Evolutionary conservation across 2,329 filamentous ascomycete species (phyloP).

Genomic region (Aureobasidium sp.): DNA sequence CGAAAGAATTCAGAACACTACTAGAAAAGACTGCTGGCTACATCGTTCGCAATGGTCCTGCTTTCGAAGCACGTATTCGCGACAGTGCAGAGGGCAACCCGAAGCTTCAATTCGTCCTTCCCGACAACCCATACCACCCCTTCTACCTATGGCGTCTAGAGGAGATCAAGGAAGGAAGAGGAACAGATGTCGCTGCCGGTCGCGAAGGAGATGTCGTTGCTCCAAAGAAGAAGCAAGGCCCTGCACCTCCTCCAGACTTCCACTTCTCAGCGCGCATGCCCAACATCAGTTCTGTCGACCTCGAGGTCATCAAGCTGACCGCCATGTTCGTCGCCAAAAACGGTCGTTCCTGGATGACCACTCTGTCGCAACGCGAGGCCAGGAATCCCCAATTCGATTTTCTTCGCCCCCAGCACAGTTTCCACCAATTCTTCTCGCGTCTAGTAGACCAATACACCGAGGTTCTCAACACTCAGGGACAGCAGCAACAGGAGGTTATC

Average conservation of each 20-base stretch:
- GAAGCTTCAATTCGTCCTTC: conserved; percentile 84
- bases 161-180: conserved; percentile 77
- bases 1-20: conserved; percentile 69
- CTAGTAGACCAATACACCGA: conserved; percentile 90
- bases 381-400: conserved; percentile 96
- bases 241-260: conserved; percentile 77
- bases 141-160: conserved; percentile 88
- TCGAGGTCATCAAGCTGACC: conserved; percentile 65
- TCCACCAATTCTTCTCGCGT: conserved; percentile 91
- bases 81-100: conserved; percentile 75
- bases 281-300: conserved; percentile 89
- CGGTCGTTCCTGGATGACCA: conserved; percentile 84
- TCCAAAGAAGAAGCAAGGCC: conserved; percentile 63
- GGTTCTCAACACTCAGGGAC: conserved; percentile 60
- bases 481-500: conserved; percentile 63
- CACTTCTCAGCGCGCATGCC: conserved; percentile 95
- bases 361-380: conserved; percentile 77
- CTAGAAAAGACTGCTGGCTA: conserved; percentile 95
- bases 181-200: conserved; percentile 69
- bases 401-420: conserved; percentile 85
- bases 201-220: conserved; percentile 55
- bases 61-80: conserved; percentile 76
- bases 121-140: conserved; percentile 71
- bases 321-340: conserved; percentile 90
- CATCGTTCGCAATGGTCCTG: conserved; percentile 57